These are phyloP conservation scores for Nothophoma quercina DNA, from an alignment of 2,329 filamentous ascomycete species.

Conservation along the genomic window DNA sequence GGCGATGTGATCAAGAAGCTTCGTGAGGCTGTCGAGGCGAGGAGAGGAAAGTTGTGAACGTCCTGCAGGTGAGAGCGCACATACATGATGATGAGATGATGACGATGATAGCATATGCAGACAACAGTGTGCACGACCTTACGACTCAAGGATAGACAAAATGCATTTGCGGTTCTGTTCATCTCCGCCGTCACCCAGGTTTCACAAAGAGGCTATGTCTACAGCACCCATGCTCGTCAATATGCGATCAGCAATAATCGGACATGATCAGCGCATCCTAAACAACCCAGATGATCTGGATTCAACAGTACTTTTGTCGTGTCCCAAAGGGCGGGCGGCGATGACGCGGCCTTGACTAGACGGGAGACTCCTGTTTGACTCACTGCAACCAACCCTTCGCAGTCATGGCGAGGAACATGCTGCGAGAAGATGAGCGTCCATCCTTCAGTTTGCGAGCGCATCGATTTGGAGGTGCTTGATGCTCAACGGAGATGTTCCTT, in stretches of 20 bases:
- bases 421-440: background rate
- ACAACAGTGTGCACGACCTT: background rate
- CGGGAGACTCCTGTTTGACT: background rate
- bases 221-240: background rate
- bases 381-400: background rate
- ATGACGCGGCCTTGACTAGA: background rate
- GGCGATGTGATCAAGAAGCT: constrained; percentile 84
- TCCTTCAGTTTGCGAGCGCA: background rate
- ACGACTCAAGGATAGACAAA: constrained; percentile 13
- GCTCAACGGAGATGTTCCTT: background rate
- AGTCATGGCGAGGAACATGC: too few species aligned
- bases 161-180: constrained; percentile 6
- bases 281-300: background rate
- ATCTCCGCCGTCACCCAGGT: background rate
- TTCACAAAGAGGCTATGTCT: background rate
- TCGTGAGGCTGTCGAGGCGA: constrained; percentile 77
- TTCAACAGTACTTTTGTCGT: background rate
- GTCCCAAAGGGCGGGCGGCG: background rate
- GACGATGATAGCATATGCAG: background rate
- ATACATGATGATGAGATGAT: background rate
- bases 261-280: background rate
- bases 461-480: background rate
- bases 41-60: constrained; percentile 48
- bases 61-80: constrained; percentile 6
- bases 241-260: background rate